A percentile compares a stretch with the other conserved stretches of the same genome.
phyloP scores from a whole-genome alignment of 1,284 basidiomycete genomes.

The Malassezia caprae region DNA sequence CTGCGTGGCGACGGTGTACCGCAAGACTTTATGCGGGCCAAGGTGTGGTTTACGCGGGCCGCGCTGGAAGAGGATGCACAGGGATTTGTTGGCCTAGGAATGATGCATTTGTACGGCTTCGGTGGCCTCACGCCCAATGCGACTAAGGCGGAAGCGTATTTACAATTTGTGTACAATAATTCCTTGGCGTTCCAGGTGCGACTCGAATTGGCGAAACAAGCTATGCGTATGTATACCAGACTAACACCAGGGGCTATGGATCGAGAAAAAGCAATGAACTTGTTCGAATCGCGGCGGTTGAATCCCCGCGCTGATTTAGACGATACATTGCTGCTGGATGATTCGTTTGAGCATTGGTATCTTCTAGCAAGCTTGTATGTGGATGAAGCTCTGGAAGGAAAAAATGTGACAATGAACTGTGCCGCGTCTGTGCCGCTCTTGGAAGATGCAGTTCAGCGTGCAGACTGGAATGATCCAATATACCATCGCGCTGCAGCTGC shows the following conservation, averaged over 20 bases:
- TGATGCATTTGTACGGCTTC: constrained; percentile 82
- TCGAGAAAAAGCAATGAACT: neutral
- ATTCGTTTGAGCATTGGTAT: neutral
- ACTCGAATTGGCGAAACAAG: neutral
- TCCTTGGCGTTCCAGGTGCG: neutral
- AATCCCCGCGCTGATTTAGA: neutral
- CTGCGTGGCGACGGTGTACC: constrained; percentile 83
- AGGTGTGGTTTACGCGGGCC: constrained; percentile 87
- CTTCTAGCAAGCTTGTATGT: neutral
- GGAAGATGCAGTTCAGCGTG: constrained; percentile 49
- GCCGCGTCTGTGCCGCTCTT: constrained; percentile 51
- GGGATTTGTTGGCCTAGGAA: constrained; percentile 75
- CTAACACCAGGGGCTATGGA: neutral
- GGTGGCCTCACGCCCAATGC: constrained; percentile 51
- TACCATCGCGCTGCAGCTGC: constrained; percentile 41
- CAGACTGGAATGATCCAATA: constrained; percentile 40
- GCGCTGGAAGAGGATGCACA: constrained; percentile 63
- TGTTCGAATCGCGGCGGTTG: neutral
- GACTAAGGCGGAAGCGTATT: neutral
- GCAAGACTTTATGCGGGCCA: constrained; percentile 65
- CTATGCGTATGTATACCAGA: neutral
- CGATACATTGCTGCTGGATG: neutral
- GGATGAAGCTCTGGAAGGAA: neutral
- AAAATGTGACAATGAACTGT: neutral
- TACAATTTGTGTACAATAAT: neutral